Conservation (phyloP, 441 rosid genomes). For the Aquilaria agallochum region DNA sequence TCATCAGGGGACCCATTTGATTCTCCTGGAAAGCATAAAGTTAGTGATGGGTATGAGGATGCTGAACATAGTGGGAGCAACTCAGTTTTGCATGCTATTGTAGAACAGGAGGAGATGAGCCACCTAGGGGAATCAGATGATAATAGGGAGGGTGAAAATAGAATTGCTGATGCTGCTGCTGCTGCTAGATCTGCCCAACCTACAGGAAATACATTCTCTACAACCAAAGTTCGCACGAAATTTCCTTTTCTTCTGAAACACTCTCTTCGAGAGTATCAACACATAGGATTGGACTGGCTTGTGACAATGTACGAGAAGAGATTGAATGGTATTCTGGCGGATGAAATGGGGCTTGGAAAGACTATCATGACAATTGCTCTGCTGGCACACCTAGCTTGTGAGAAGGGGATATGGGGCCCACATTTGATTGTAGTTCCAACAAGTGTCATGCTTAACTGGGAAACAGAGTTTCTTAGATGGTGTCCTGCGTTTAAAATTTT, state of each 20-base stretch:
- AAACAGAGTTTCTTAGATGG: slow-evolving; percentile 99
- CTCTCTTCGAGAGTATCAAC: slow-evolving; percentile 98
- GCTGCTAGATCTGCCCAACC: slow-evolving; percentile 99
- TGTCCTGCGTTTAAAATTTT: slow-evolving; percentile 99
- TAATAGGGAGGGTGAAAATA: slow-evolving; percentile 56
- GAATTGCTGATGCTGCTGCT: slow-evolving; percentile 98
- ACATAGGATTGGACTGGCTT: slow-evolving; percentile 99
- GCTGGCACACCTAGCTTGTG: slow-evolving; percentile 98
- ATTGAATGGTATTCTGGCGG: slow-evolving; percentile 98
- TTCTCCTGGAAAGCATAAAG: slow-evolving; percentile 35
- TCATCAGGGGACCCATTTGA: slow-evolving; percentile 48
- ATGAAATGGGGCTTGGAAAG: slow-evolving; percentile 99
- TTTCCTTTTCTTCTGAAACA: slow-evolving; percentile 98
- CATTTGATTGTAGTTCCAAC: slow-evolving; percentile 99
- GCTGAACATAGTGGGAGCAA: slow-evolving; percentile 34
- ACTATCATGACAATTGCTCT: slow-evolving; percentile 99
- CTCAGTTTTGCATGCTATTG: slow-evolving; percentile 24
- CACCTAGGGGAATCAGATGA: slow-evolving; percentile 40
- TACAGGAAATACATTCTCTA: slow-evolving; percentile 94
- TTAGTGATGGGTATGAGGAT: slow-evolving; percentile 34
- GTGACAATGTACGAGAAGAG: slow-evolving; percentile 98
- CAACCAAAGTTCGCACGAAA: slow-evolving; percentile 96
- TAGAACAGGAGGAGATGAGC: slow-evolving; percentile 33
- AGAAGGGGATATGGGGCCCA: slow-evolving; percentile 99
- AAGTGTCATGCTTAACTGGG: slow-evolving; percentile 99